phyloP scores from a whole-genome alignment of 768 basidiomycete genomes.

The Amanita exitialis region DNA sequence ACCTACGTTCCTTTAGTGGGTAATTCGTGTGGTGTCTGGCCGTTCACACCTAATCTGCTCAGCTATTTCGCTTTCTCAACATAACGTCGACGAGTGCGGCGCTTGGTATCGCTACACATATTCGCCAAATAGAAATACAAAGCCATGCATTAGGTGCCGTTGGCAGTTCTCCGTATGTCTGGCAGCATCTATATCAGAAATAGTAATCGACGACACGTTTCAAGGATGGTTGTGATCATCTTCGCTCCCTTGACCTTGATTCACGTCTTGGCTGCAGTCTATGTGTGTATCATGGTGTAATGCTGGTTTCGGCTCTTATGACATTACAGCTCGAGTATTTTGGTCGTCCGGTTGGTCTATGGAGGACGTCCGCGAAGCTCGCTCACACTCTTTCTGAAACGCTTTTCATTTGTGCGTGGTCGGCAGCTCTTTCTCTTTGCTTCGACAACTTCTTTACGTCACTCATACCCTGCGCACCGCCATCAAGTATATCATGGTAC shows the following conservation, averaged over 20 bases:
- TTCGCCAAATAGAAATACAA: constrained; percentile 47
- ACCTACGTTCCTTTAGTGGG: constrained; percentile 71
- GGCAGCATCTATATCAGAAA: background rate
- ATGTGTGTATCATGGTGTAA: constrained; percentile 39
- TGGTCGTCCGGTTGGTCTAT: constrained; percentile 83
- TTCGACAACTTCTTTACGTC: constrained; percentile 94
- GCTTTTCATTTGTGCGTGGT: constrained; percentile 91
- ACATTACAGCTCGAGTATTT: constrained; percentile 77
- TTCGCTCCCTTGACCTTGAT: constrained; percentile 76
- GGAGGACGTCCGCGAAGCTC: constrained; percentile 82
- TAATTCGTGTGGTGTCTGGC: background rate
- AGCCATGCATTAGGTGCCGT: constrained; percentile 54
- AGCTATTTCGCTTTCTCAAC: constrained; percentile 83
- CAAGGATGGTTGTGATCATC: constrained; percentile 73
- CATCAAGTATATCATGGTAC: constrained; percentile 62
- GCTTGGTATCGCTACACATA: constrained; percentile 69
- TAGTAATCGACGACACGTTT: background rate
- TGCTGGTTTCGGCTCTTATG: background rate
- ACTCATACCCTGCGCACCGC: constrained; percentile 62
- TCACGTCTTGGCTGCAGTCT: constrained; percentile 80
- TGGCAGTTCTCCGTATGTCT: constrained; percentile 70
- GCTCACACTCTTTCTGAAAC: constrained; percentile 84
- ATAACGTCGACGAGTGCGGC: constrained; percentile 74
- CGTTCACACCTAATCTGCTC: constrained; percentile 8
- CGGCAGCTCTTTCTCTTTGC: constrained; percentile 75